Conservation (phyloP, 441 rosid species). For the Manihot esculenta region DNA sequence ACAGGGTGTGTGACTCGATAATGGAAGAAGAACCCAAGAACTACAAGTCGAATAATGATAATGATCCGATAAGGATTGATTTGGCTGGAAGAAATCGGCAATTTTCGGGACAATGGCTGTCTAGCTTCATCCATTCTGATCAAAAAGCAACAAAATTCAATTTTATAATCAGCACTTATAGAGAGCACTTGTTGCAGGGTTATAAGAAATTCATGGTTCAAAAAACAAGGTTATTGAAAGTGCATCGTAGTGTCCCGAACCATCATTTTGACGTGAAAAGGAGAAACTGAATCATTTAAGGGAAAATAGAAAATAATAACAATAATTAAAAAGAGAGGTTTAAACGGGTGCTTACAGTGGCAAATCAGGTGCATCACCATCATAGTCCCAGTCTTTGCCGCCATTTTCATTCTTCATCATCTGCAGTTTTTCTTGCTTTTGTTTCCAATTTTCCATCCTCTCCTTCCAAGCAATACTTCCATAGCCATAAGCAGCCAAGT, state of each 20-base stretch:
- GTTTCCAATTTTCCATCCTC: constrained; percentile 59
- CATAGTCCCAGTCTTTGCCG: constrained; percentile 41
- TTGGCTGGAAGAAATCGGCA: constrained; percentile 44
- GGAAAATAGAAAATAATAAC: background rate
- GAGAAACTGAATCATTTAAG: background rate
- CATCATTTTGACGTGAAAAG: constrained; percentile 1
- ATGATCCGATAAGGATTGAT: constrained; percentile 57
- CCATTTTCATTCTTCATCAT: constrained; percentile 37
- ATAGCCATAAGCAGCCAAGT: constrained; percentile 69
- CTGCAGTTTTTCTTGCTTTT: constrained; percentile 47
- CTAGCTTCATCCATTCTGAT: constrained; percentile 58
- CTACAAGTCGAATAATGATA: constrained; percentile 47
- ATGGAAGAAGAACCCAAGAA: constrained; percentile 48
- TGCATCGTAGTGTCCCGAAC: background rate
- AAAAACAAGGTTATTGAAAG: background rate
- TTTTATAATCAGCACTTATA: constrained; percentile 7
- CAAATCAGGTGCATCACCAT: constrained; percentile 41
- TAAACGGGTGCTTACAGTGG: constrained; percentile 46
- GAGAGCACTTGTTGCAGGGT: background rate
- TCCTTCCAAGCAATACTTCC: constrained; percentile 83
- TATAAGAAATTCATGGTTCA: background rate
- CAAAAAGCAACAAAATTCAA: constrained; percentile 18
- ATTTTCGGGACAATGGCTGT: constrained; percentile 52
- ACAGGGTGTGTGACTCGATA: constrained; percentile 54
- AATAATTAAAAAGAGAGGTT: background rate